These are phyloP conservation scores for Pyrus hybrid DNA, from an alignment of 331 rosid species.

Conservation along the genomic window DNA sequence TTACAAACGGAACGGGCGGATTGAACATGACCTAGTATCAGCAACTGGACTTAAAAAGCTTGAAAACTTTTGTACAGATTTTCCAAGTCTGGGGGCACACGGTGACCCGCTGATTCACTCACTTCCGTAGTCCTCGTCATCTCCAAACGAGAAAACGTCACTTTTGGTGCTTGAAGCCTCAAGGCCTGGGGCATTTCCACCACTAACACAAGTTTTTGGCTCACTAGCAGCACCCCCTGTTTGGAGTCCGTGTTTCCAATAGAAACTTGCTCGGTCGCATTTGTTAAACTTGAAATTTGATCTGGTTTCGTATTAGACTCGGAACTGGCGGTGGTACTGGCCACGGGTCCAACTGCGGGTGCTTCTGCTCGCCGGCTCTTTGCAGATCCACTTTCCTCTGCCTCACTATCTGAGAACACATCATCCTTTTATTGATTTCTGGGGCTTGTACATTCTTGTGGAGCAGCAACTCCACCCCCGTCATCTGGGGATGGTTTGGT, in stretches of 20 bases:
- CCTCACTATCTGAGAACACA: conserved; percentile 83
- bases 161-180: conserved; percentile 57
- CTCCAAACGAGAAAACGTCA: conserved; percentile 90
- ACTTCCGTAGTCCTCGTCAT: conserved; percentile 90
- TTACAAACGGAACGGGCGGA: conserved; percentile 33
- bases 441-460: conserved; percentile 27
- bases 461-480: conserved; percentile 20
- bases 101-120: conserved; percentile 35
- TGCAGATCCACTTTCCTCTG: conserved; percentile 56
- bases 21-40: conserved; percentile 13
- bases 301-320: conserved; percentile 31
- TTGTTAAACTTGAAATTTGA: conserved; percentile 44
- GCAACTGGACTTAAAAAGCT: conserved; percentile 3
- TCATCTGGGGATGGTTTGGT: conserved; percentile 36
- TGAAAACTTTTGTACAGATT: conserved; percentile 59
- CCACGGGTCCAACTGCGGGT: conserved; percentile 29
- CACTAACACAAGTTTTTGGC: conserved; percentile 35
- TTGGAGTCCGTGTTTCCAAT: conserved; percentile 37
- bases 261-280: conserved; percentile 59
- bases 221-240: conserved; percentile 25
- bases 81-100: background rate
- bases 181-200: conserved; percentile 26
- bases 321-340: conserved; percentile 33
- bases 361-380: conserved; percentile 49
- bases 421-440: conserved; percentile 60